These are phyloP conservation scores for Akebia trifoliata DNA, from an alignment of 164 flowering plant genomes.

Conservation along the genomic window DNA sequence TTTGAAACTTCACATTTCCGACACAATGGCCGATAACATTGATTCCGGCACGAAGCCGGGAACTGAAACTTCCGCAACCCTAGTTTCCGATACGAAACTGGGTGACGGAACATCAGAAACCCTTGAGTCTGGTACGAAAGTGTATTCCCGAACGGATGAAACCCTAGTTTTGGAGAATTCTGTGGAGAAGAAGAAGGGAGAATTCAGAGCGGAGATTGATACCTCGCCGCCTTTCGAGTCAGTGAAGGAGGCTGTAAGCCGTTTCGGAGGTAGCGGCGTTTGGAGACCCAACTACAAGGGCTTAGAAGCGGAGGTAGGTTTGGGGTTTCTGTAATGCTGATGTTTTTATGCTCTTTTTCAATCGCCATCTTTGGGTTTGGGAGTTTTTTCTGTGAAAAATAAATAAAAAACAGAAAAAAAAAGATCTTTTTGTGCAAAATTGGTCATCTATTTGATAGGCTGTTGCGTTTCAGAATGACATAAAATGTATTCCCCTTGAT, in stretches of 20 bases:
- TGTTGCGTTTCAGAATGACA: too few species aligned
- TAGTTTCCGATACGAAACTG: not conserved
- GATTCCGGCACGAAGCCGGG: not conserved
- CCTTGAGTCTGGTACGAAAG: not conserved
- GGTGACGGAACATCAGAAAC: not conserved
- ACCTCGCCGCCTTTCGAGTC: constrained; percentile 90
- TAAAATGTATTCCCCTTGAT: too few species aligned
- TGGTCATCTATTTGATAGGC: too few species aligned
- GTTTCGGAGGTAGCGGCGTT: constrained; percentile 80
- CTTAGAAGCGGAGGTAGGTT: constrained; percentile 21
- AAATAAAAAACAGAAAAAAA: too few species aligned
- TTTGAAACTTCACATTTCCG: not conserved
- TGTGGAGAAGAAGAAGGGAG: constrained; percentile 2
- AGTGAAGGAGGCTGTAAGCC: constrained; percentile 74
- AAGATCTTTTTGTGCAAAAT: too few species aligned
- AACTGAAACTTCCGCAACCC: not conserved
- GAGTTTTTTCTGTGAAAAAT: too few species aligned
- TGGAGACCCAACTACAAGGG: constrained; percentile 56
- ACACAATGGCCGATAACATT: not conserved
- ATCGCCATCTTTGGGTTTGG: too few species aligned
- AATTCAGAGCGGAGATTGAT: constrained; percentile 65
- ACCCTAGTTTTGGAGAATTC: constrained; percentile 7
- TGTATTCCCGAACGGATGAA: not conserved
- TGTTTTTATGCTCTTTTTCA: too few species aligned
- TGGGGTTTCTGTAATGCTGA: not conserved